These are phyloP conservation scores for Casaregolazyma lundiana DNA, from an alignment of 1,139 yeast genomes.

Conservation along the genomic window DNA sequence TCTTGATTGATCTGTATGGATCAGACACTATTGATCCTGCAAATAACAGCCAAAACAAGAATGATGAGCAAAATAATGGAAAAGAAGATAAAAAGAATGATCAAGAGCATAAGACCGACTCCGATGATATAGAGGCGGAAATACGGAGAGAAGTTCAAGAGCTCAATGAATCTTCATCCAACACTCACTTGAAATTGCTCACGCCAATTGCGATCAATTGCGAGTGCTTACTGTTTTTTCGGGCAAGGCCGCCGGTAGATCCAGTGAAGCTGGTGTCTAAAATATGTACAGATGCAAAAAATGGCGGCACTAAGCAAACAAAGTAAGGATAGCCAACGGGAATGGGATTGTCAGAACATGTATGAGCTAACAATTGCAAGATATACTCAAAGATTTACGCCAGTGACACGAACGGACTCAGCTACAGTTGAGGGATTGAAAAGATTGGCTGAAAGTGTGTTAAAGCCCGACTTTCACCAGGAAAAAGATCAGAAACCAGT, in stretches of 20 bases:
- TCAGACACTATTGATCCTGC: constrained; percentile 25
- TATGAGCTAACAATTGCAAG: neutral
- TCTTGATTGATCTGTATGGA: constrained; percentile 15
- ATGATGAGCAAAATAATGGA: constrained; percentile 32
- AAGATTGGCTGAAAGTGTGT: constrained; percentile 51
- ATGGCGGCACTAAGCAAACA: constrained; percentile 50
- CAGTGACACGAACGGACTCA: constrained; percentile 70
- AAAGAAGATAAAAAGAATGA: constrained; percentile 34
- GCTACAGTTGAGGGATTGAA: constrained; percentile 65
- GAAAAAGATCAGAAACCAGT: constrained; percentile 41
- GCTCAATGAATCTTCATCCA: constrained; percentile 38
- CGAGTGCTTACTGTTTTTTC: constrained; percentile 78
- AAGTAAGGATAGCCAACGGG: constrained; percentile 36
- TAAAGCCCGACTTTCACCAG: constrained; percentile 65
- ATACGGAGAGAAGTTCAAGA: constrained; percentile 64
- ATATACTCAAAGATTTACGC: constrained; percentile 68
- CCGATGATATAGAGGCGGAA: constrained; percentile 64
- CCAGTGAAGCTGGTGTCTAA: constrained; percentile 67
- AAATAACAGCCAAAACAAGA: constrained; percentile 8
- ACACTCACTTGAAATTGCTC: constrained; percentile 40
- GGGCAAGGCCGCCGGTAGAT: constrained; percentile 69
- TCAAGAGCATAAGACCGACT: constrained; percentile 34
- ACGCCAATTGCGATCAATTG: constrained; percentile 67
- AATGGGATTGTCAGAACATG: neutral
- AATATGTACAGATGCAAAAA: constrained; percentile 57